These are phyloP conservation scores for Medicago truncatula DNA, from an alignment of 306 rosid genomes.

Conservation along the genomic window MtrunA17r5.0-ANR NC_053046.1:6061501-6062000, in stretches of 20 bases:
- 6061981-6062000: slow-evolving; percentile 52
- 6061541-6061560: neutral
- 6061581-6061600: slow-evolving; percentile 12
- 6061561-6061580: neutral
- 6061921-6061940: slow-evolving; percentile 42
- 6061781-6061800: slow-evolving; percentile 33
- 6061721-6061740: slow-evolving; percentile 42
- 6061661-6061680: neutral
- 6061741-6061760: slow-evolving; percentile 22
- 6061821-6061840: slow-evolving; percentile 5
- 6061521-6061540: neutral
- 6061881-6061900: slow-evolving; percentile 49
- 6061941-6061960: slow-evolving; percentile 84
- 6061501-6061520: neutral
- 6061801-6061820: slow-evolving; percentile 41
- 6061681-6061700: neutral
- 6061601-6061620: slow-evolving; percentile 23
- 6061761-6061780: slow-evolving; percentile 38
- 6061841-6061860: slow-evolving; percentile 35
- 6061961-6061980: slow-evolving; percentile 55
- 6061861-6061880: slow-evolving; percentile 44
- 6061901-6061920: slow-evolving; percentile 62
- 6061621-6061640: neutral
- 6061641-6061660: neutral
- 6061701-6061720: slow-evolving; percentile 12